Evolutionary conservation across 2,329 filamentous ascomycete species (phyloP).

Genomic region (Plectosphaerella sp.): DNA sequence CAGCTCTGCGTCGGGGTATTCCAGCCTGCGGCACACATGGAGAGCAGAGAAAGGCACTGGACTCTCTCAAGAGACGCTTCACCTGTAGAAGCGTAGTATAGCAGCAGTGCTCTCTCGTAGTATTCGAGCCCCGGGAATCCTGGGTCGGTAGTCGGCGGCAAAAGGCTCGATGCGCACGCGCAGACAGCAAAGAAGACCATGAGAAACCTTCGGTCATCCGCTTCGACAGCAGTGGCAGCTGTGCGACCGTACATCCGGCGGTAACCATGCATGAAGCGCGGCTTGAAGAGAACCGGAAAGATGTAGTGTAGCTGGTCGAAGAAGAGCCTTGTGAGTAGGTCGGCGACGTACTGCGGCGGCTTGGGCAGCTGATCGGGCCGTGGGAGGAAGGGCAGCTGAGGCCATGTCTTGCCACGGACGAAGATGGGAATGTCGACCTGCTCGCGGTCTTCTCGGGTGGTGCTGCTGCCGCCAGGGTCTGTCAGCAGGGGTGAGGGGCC

Average conservation of each 20-base stretch:
- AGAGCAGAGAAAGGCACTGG: constrained; percentile 21
- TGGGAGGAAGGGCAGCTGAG: constrained; percentile 18
- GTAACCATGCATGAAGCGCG: constrained; percentile 19
- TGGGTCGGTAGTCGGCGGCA: constrained; percentile 9
- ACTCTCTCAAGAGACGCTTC: constrained; percentile 20
- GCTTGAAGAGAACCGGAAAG: constrained; percentile 20
- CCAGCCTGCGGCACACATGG: constrained; percentile 24
- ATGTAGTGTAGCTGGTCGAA: constrained; percentile 23
- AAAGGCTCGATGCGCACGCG: constrained; percentile 20
- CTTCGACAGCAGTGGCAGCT: not conserved
- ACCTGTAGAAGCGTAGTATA: constrained; percentile 18
- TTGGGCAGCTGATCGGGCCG: constrained; percentile 16
- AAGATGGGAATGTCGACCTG: constrained; percentile 21
- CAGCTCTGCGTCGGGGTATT: constrained; percentile 23
- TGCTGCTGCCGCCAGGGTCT: not conserved
- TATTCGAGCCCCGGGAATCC: constrained; percentile 15
- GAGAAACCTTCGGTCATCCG: constrained; percentile 15
- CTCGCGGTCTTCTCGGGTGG: not conserved
- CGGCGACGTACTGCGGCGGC: constrained; percentile 21
- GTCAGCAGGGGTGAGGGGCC: not conserved
- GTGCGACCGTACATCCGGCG: constrained; percentile 7
- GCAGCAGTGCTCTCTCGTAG: constrained; percentile 17
- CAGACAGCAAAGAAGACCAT: constrained; percentile 23
- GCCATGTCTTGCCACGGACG: constrained; percentile 19
- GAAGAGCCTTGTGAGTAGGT: constrained; percentile 20